Percentiles rank a stretch among this genome's conserved stretches.
Conservation (phyloP, 2,329 filamentous ascomycete genomes). For the Metarhizium anisopliae region DNA sequence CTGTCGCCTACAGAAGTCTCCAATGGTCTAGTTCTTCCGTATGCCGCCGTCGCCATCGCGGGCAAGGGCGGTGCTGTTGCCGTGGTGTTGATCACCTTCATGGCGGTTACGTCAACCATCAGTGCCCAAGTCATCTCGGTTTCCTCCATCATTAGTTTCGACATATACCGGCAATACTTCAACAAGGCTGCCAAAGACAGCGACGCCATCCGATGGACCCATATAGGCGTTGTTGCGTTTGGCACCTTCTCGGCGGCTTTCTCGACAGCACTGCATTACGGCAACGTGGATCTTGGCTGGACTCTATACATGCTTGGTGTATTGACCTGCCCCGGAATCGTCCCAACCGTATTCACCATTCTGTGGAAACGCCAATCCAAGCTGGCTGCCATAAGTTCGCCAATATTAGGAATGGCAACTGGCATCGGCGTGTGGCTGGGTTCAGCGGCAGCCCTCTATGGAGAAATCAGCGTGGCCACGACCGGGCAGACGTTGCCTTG, state of each 20-base stretch:
- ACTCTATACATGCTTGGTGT: slow-evolving; percentile 46
- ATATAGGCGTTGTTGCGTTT: slow-evolving; percentile 44
- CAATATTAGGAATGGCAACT: slow-evolving; percentile 38
- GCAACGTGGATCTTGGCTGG: slow-evolving; percentile 44
- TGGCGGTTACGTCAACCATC: slow-evolving; percentile 59
- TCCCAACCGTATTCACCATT: slow-evolving; percentile 43
- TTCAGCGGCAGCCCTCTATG: slow-evolving; percentile 34
- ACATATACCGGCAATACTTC: slow-evolving; percentile 42
- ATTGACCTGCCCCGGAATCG: slow-evolving; percentile 42
- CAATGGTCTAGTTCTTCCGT: slow-evolving; percentile 60
- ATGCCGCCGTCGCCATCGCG: slow-evolving; percentile 54
- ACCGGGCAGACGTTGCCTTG: slow-evolving; percentile 40
- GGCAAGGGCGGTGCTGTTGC: slow-evolving; percentile 63
- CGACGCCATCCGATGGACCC: slow-evolving; percentile 41
- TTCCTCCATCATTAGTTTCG: slow-evolving; percentile 44
- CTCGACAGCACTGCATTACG: slow-evolving; percentile 28
- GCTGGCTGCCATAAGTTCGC: slow-evolving; percentile 38
- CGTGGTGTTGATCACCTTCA: slow-evolving; percentile 61
- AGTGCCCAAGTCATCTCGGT: slow-evolving; percentile 45
- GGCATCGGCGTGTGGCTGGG: slow-evolving; percentile 45
- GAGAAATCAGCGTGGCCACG: slow-evolving; percentile 35
- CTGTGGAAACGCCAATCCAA: slow-evolving; percentile 42
- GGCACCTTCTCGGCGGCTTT: slow-evolving; percentile 27
- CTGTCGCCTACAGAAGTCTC: slow-evolving; percentile 54
- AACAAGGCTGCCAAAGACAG: slow-evolving; percentile 34